Evolutionary conservation across 225 moss, liverwort and hornwort genomes (phyloP).

Genomic region (Polytrichum commune): DNA sequence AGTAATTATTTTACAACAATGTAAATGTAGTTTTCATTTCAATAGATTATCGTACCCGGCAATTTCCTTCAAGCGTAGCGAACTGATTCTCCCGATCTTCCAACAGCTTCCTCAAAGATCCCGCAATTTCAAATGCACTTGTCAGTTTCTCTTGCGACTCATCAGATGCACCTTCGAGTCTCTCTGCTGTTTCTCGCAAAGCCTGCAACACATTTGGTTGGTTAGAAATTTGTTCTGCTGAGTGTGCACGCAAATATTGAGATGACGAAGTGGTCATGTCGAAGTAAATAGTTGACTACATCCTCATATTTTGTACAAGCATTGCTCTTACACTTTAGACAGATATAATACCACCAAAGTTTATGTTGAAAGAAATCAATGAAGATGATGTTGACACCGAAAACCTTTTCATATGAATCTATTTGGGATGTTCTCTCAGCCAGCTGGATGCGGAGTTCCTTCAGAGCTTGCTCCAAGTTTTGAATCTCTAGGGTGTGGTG

Average conservation of each 20-base stretch:
- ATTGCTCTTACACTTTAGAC: too few species aligned
- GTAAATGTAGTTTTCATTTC: background rate
- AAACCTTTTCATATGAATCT: conserved; percentile 90
- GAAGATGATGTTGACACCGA: background rate
- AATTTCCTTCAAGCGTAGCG: conserved; percentile 86
- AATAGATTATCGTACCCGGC: conserved; percentile 51
- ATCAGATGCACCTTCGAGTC: conserved; percentile 94
- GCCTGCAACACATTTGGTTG: conserved; percentile 36
- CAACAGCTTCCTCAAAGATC: conserved; percentile 79
- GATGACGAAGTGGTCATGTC: too few species aligned
- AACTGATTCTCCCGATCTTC: conserved; percentile 95
- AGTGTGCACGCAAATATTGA: too few species aligned
- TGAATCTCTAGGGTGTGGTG: conserved; percentile 88
- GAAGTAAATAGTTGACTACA: too few species aligned
- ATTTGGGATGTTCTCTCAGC: conserved; percentile 77
- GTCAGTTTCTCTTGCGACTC: conserved; percentile 97
- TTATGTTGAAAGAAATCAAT: too few species aligned
- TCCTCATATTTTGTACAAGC: too few species aligned
- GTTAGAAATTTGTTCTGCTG: too few species aligned
- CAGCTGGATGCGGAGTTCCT: conserved; percentile 74
- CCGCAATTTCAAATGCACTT: conserved; percentile 97
- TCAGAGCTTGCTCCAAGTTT: conserved; percentile 86
- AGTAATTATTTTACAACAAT: too few species aligned
- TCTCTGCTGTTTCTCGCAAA: conserved; percentile 88
- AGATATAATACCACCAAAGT: too few species aligned